A percentile compares a stretch with the other conserved stretches of the same genome.
Evolutionary conservation across 495 filamentous ascomycete genomes (phyloP).

Genomic region (Podospora comata): DNA sequence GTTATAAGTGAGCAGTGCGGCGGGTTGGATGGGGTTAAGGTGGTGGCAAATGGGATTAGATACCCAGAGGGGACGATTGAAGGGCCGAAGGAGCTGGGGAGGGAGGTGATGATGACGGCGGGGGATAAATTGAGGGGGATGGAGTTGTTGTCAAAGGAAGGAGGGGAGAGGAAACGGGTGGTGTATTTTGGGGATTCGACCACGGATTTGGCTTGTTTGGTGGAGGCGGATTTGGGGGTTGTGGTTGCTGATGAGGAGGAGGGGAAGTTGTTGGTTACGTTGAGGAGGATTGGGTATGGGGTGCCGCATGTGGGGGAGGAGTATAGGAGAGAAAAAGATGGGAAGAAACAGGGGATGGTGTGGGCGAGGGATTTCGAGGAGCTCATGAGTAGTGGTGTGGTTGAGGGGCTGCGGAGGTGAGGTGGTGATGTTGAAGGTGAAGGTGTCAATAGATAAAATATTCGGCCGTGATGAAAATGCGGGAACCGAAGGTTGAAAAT

Average conservation of each 20-base stretch:
- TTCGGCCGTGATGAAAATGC: neutral
- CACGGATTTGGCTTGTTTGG: conserved; percentile 38
- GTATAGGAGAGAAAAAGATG: neutral
- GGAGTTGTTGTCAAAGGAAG: conserved; percentile 4
- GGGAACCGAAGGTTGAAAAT: neutral
- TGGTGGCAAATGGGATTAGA: conserved; percentile 33
- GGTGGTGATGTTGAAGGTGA: neutral
- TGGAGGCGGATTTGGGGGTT: conserved; percentile 35
- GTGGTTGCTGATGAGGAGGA: conserved; percentile 38
- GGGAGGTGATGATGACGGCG: conserved; percentile 23
- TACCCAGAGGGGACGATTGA: conserved; percentile 31
- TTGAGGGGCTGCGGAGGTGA: conserved; percentile 17
- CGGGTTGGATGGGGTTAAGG: neutral
- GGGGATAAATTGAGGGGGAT: conserved; percentile 29
- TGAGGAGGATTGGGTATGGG: conserved; percentile 36
- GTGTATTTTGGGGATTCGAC: conserved; percentile 37
- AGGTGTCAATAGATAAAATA: neutral
- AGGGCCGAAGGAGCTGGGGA: conserved; percentile 30
- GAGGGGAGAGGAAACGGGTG: conserved; percentile 9
- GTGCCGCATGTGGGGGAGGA: conserved; percentile 33
- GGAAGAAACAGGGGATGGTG: conserved; percentile 15
- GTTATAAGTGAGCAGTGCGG: conserved; percentile 11
- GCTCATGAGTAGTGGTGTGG: conserved; percentile 18
- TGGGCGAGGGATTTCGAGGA: conserved; percentile 35
- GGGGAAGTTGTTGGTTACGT: conserved; percentile 34